Evolutionary conservation across 2,329 filamentous ascomycete genomes (phyloP).

Genomic region (Ophiobolus disseminans): DNA sequence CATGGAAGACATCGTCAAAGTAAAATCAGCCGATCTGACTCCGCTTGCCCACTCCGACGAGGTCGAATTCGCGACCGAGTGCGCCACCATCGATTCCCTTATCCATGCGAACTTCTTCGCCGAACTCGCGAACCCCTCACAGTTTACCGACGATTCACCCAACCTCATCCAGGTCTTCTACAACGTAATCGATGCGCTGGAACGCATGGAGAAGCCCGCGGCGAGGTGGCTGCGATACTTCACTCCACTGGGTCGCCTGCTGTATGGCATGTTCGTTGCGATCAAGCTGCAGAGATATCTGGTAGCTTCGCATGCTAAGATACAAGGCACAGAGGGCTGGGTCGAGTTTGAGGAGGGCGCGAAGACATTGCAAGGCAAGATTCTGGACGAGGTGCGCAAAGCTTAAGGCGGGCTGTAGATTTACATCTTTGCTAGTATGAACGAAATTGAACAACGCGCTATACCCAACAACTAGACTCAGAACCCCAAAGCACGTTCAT

Average conservation of each 20-base stretch:
- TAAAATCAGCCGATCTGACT: neutral
- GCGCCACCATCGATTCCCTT: conserved; percentile 12
- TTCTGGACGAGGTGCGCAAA: conserved; percentile 17
- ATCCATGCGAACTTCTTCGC: conserved; percentile 12
- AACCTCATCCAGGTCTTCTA: conserved; percentile 20
- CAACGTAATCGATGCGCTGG: conserved; percentile 14
- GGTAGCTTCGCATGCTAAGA: conserved; percentile 10
- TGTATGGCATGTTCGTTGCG: conserved; percentile 26
- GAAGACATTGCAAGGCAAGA: conserved; percentile 11
- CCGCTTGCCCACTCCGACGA: neutral
- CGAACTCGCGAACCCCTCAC: neutral
- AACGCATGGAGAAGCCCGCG: conserved; percentile 6
- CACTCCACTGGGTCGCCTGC: conserved; percentile 12
- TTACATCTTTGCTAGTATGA: too few species aligned
- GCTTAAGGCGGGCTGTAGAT: too few species aligned
- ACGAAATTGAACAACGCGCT: too few species aligned
- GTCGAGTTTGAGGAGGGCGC: conserved; percentile 18
- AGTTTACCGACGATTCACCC: conserved; percentile 16
- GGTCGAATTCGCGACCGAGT: conserved; percentile 20
- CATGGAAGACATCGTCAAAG: conserved; percentile 4
- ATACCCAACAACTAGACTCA: too few species aligned
- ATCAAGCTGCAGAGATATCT: conserved; percentile 30
- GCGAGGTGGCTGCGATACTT: conserved; percentile 23
- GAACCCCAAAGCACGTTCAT: too few species aligned
- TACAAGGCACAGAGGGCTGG: conserved; percentile 24